Base-by-base conservation (phyloP, 2,329 filamentous ascomycete species). In the Phoma sp. region DNA sequence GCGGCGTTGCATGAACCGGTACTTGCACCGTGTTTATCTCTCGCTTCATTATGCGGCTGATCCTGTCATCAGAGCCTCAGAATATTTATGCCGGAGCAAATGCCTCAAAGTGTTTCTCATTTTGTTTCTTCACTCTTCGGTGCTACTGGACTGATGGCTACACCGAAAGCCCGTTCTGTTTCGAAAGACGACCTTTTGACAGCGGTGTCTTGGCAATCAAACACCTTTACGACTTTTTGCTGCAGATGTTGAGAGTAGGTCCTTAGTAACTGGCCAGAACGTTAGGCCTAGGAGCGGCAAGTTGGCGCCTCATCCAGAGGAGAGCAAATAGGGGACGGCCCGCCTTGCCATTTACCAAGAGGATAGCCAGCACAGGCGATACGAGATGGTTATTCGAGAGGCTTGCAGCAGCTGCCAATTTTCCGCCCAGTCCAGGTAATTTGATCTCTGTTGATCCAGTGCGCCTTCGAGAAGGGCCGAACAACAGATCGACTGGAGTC, bases 21-120 rank as follows among this genome's bases (percentile, higher is more conserved):
- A 39, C 18, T 27, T 22, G 33, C 35, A 11, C 39, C 43, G 27
- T 51, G 42, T 38, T 22, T 43, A n/a, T 33, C 10, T 13, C 23
- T 22, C 5, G 25, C 41, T 36, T 6, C 25, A 4, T 35, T 36
- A 42, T 50, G 37, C 45, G 11, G 22, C 23, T 14, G 33, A 32
- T 39, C 43, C 43, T 47, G 32, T 43, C 33, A 47, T 51, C 10
- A 38, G 37, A 44, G 43, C 7, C 13, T 43, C 47, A 51, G 33
- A 24, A 55, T 43, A 35, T 55, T 43, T 47, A 51, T 43, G 47
- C 47, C 25, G 42, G 23, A 7, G 32, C 43, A 51, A 36, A 35
- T 47, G 47, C 53, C 27, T 47, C 43, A 48, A 11, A 40, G 13
- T 40, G 53, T 47, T 56, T 48, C 53, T 52, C 13, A 32, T 52